phyloP scores from a whole-genome alignment of 2,329 filamentous ascomycete species.

The Coniella lustricola region DNA sequence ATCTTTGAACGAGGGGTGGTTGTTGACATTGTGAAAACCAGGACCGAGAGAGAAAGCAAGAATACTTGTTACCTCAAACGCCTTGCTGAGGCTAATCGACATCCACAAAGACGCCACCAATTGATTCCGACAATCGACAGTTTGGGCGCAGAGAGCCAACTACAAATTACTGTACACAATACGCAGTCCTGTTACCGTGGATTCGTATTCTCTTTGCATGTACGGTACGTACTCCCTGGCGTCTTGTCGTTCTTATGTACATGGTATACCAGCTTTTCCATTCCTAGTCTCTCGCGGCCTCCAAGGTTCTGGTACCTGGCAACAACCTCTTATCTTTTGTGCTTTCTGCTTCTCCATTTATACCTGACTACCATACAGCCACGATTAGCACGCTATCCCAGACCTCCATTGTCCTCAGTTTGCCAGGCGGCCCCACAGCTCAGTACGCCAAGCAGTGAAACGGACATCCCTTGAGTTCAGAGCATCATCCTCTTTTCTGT shows the following conservation, averaged over 20 bases:
- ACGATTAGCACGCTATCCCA: conserved; percentile 2
- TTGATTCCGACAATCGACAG: neutral
- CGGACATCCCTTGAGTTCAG: no score
- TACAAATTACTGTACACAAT: neutral
- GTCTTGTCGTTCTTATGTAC: no score
- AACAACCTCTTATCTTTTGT: conserved; percentile 6
- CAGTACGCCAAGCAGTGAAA: no score
- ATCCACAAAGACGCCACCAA: neutral
- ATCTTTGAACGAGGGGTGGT: no score
- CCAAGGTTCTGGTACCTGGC: conserved; percentile 1
- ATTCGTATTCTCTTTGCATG: no score
- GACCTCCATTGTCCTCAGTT: neutral
- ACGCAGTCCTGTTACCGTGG: no score
- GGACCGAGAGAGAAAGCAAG: no score
- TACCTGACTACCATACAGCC: neutral
- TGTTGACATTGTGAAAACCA: no score
- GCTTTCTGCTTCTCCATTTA: conserved; percentile 2
- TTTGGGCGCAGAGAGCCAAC: no score
- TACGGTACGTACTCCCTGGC: no score
- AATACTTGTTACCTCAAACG: no score
- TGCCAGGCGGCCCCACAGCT: neutral
- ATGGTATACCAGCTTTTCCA: neutral
- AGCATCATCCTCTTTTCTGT: neutral
- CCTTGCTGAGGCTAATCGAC: no score
- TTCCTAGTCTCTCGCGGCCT: neutral